Evolutionary conservation across 139 green algal species (phyloP).

Genomic region (Chlamydomonas applanata): DNA sequence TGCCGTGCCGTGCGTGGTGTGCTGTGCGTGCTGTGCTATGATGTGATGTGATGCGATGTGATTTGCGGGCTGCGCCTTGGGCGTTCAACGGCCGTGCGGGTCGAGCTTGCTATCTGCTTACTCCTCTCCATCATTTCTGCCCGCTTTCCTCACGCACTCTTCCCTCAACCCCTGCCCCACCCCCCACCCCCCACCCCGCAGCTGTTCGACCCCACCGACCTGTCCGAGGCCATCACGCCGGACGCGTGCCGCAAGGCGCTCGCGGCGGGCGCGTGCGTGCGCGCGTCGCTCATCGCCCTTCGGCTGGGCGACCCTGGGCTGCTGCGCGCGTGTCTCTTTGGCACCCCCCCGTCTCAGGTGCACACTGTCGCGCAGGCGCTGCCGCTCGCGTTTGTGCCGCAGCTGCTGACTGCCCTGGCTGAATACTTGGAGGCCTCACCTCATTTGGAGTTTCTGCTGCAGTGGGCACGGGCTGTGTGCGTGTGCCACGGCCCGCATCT

Average conservation of each 20-base stretch:
- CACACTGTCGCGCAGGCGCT: slow-evolving; percentile 45
- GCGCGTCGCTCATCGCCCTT: slow-evolving; percentile 79
- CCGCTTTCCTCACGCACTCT: too few relatives aligned
- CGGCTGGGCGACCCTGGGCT: slow-evolving; percentile 72
- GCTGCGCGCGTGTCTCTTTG: slow-evolving; percentile 32
- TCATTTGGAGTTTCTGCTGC: slow-evolving; percentile 83
- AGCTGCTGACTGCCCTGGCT: slow-evolving; percentile 59
- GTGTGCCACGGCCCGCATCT: slow-evolving; percentile 53
- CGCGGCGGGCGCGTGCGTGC: slow-evolving; percentile 41
- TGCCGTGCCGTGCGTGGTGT: too few relatives aligned
- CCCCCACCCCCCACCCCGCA: neutral
- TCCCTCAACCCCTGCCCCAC: too few relatives aligned
- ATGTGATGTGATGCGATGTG: too few relatives aligned
- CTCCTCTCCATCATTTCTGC: too few relatives aligned
- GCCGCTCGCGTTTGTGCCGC: slow-evolving; percentile 45
- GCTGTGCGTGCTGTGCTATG: too few relatives aligned
- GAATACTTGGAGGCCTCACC: slow-evolving; percentile 54
- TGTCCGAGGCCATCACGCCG: slow-evolving; percentile 89
- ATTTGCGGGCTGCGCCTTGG: too few relatives aligned
- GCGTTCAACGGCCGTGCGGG: too few relatives aligned
- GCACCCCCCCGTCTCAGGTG: slow-evolving; percentile 23
- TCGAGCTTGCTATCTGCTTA: too few relatives aligned
- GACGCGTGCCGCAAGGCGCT: slow-evolving; percentile 56
- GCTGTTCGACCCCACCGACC: slow-evolving; percentile 93
- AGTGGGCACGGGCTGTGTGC: slow-evolving; percentile 60